These are phyloP conservation scores for Leccinum sublutescens DNA, from an alignment of 768 basidiomycete genomes.

Conservation along the genomic window DNA sequence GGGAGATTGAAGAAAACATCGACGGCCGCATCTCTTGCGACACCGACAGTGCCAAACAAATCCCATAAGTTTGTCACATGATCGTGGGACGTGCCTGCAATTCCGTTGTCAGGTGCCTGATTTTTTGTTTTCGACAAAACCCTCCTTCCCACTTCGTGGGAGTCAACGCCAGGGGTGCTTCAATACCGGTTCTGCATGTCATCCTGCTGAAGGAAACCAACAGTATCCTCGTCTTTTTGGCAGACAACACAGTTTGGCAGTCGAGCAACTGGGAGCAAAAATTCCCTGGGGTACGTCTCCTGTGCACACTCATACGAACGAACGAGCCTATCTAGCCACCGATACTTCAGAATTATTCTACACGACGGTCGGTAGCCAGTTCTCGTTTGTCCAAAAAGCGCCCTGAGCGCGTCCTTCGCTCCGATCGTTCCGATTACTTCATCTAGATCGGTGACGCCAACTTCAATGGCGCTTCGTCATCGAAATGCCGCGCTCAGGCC, in stretches of 20 bases:
- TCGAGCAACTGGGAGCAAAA: constrained; percentile 87
- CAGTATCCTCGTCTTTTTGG: constrained; percentile 76
- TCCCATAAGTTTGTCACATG: too few relatives aligned
- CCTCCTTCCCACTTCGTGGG: too few relatives aligned
- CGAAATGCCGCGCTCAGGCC: constrained; percentile 71
- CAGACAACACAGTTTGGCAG: constrained; percentile 84
- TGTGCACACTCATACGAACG: constrained; percentile 76
- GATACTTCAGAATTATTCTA: constrained; percentile 59
- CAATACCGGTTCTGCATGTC: constrained; percentile 64
- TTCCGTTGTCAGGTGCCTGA: too few relatives aligned
- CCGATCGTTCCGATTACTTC: too few relatives aligned
- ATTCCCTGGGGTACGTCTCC: constrained; percentile 58
- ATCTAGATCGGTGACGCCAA: background rate
- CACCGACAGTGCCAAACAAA: too few relatives aligned
- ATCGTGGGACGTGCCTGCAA: too few relatives aligned
- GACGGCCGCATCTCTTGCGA: too few relatives aligned
- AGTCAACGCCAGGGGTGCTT: constrained; percentile 44
- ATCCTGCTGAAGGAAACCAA: constrained; percentile 1
- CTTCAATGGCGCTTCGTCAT: constrained; percentile 5
- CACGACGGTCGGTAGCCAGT: constrained; percentile 60
- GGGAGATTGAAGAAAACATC: too few relatives aligned
- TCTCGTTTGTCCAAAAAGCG: constrained; percentile 55
- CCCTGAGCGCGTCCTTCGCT: constrained; percentile 55
- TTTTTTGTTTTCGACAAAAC: too few relatives aligned
- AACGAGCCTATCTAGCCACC: constrained; percentile 80